These are phyloP conservation scores for Limonium bicolor DNA, from an alignment of 148 eudicot genomes.

Conservation along the genomic window DNA sequence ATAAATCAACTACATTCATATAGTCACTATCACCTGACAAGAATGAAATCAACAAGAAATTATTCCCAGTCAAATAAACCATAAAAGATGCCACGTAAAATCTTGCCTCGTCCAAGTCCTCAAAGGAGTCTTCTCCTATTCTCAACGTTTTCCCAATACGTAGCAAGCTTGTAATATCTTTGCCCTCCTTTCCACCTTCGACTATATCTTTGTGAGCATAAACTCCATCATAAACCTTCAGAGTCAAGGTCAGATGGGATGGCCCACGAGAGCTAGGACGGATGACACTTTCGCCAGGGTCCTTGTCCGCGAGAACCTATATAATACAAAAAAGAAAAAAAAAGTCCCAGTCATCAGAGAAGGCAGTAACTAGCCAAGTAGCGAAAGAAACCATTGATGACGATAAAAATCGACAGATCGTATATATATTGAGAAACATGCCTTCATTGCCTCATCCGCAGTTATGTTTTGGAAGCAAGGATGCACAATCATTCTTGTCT, in stretches of 20 bases:
- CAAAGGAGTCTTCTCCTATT: slow-evolving; percentile 85
- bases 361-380: no score
- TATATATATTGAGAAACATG: no score
- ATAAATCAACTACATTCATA: no score
- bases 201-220: slow-evolving; percentile 85
- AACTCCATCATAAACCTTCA: slow-evolving; percentile 80
- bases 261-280: slow-evolving; percentile 98
- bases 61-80: no score
- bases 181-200: slow-evolving; percentile 94
- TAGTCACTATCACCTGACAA: no score
- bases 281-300: slow-evolving; percentile 79
- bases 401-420: no score
- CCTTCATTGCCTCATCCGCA: slow-evolving; percentile 93
- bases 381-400: no score
- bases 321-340: slow-evolving; percentile 7
- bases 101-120: slow-evolving; percentile 91
- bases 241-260: slow-evolving; percentile 65
- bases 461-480: slow-evolving; percentile 88
- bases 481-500: slow-evolving; percentile 87
- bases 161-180: slow-evolving; percentile 86
- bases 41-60: no score
- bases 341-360: no score
- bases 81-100: no score
- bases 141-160: slow-evolving; percentile 79
- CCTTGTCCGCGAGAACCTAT: slow-evolving; percentile 70